phyloP scores from a whole-genome alignment of 164 flowering plant genomes.

The Cinnamomum micranthum region DNA sequence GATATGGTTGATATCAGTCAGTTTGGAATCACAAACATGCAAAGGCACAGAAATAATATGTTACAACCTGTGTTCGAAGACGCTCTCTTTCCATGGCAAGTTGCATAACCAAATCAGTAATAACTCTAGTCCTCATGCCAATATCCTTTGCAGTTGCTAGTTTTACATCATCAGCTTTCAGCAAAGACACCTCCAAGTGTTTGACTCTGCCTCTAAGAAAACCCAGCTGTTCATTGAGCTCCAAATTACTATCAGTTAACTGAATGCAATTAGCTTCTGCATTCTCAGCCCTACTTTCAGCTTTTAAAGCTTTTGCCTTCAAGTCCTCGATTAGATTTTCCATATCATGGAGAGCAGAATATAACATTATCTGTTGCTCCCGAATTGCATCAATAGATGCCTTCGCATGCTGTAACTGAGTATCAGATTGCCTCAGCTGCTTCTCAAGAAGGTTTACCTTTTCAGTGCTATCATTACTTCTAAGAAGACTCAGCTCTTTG shows the following conservation, averaged over 20 bases:
- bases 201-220: conserved; percentile 45
- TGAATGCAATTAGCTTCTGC: conserved; percentile 43
- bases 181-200: conserved; percentile 57
- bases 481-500: conserved; percentile 50
- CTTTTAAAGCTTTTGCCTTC: conserved; percentile 34
- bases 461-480: conserved; percentile 35
- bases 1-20: background rate
- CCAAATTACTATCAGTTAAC: conserved; percentile 43
- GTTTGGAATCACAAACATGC: background rate
- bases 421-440: conserved; percentile 39
- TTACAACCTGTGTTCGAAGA: conserved; percentile 71
- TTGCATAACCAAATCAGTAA: conserved; percentile 61
- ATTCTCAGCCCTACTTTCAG: conserved; percentile 47
- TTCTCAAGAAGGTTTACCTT: conserved; percentile 6
- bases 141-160: conserved; percentile 59
- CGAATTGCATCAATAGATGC: conserved; percentile 31
- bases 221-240: conserved; percentile 47
- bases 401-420: conserved; percentile 29
- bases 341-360: conserved; percentile 37
- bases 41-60: background rate
- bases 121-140: conserved; percentile 45
- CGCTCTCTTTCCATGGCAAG: conserved; percentile 82
- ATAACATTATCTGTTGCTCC: conserved; percentile 23
- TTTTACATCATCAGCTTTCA: conserved; percentile 57
- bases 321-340: conserved; percentile 36